Evolutionary conservation across 2,329 filamentous ascomycete genomes (phyloP).

Genomic region (Claviceps spartinae): DNA sequence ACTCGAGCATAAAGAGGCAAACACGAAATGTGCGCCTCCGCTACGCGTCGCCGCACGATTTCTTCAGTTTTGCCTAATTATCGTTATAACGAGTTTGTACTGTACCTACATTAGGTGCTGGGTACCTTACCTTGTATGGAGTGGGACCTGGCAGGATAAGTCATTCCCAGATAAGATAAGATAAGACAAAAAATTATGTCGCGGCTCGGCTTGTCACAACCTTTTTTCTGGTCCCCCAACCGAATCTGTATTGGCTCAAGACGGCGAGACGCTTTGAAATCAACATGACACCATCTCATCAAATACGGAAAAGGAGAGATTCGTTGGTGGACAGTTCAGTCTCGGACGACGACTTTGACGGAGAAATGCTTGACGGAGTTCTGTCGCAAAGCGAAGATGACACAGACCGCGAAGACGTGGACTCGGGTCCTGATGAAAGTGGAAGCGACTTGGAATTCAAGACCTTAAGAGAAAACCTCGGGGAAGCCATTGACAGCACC

Average conservation of each 20-base stretch:
- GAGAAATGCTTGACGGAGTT: conserved; percentile 39
- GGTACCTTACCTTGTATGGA: too few relatives aligned
- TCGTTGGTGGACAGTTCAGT: conserved; percentile 42
- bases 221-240: not conserved
- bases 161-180: too few relatives aligned
- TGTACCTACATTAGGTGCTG: too few relatives aligned
- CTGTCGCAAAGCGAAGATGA: conserved; percentile 35
- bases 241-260: not conserved
- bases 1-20: too few relatives aligned
- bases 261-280: not conserved
- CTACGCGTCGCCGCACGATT: too few relatives aligned
- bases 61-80: too few relatives aligned
- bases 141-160: too few relatives aligned
- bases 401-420: conserved; percentile 15
- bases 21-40: too few relatives aligned
- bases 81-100: too few relatives aligned
- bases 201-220: too few relatives aligned
- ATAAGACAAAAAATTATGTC: too few relatives aligned
- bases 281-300: conserved; percentile 9
- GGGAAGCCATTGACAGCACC: not conserved
- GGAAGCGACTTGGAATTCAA: conserved; percentile 4
- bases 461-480: conserved; percentile 22
- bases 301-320: conserved; percentile 50
- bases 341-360: conserved; percentile 36
- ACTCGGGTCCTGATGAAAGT: conserved; percentile 4